Conservation (phyloP, 164 flowering plant species). For the Berberis vulgaris region DNA sequence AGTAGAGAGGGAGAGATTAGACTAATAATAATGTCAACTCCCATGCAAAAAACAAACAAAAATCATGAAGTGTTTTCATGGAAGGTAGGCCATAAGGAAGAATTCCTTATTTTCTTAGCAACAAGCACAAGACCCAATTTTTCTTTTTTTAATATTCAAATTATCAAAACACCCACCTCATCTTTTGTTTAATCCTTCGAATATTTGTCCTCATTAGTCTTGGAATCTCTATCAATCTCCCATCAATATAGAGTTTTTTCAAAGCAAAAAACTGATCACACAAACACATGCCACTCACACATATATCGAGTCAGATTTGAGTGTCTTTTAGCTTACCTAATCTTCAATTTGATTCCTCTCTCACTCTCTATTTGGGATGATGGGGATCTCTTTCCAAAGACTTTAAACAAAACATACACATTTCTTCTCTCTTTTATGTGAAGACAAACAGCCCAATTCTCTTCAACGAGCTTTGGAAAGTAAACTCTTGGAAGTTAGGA, state of each 20-base stretch:
- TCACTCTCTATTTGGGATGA: no score
- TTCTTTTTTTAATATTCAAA: background rate
- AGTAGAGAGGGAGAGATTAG: slow-evolving; percentile 4
- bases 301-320: slow-evolving; percentile 10
- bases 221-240: slow-evolving; percentile 9
- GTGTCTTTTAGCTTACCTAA: slow-evolving; percentile 22
- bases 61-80: slow-evolving; percentile 5
- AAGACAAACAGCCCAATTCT: slow-evolving; percentile 23
- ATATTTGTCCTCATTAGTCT: slow-evolving; percentile 26
- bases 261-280: background rate
- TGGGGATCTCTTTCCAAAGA: slow-evolving; percentile 15
- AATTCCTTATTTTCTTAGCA: slow-evolving; percentile 12
- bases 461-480: slow-evolving; percentile 15
- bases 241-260: background rate
- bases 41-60: slow-evolving; percentile 14
- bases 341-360: slow-evolving; percentile 13
- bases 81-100: slow-evolving; percentile 10
- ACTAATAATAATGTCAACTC: slow-evolving; percentile 23
- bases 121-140: slow-evolving; percentile 14
- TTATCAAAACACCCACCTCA: background rate
- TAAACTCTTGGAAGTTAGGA: slow-evolving; percentile 24
- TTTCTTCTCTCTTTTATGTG: background rate
- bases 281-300: slow-evolving; percentile 7
- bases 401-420: slow-evolving; percentile 1
- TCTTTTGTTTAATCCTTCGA: slow-evolving; percentile 24